Evolutionary conservation across 2,329 filamentous ascomycete genomes (phyloP).

Genomic region (Microsporum audouinii): DNA sequence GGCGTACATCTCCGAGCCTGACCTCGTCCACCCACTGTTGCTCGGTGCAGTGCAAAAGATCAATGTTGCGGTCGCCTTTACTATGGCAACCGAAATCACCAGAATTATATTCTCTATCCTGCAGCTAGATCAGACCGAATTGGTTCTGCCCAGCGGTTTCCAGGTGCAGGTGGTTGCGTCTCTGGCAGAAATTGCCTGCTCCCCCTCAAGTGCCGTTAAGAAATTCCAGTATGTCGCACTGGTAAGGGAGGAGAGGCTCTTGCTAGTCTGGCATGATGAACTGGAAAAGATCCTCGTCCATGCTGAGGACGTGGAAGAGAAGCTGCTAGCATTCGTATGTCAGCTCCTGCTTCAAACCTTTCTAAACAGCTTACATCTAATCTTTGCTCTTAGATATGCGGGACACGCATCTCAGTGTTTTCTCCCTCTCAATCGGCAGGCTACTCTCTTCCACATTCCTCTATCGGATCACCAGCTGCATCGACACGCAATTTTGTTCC

Average conservation of each 20-base stretch:
- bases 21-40: constrained; percentile 29
- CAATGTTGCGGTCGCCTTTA: constrained; percentile 39
- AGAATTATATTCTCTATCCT: constrained; percentile 36
- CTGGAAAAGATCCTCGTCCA: constrained; percentile 32
- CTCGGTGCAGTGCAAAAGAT: constrained; percentile 35
- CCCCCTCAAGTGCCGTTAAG: constrained; percentile 30
- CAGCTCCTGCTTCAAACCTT: background rate
- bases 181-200: constrained; percentile 29
- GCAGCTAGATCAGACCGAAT: constrained; percentile 32
- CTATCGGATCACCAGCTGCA: constrained; percentile 12
- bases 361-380: background rate
- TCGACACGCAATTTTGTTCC: constrained; percentile 17
- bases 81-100: constrained; percentile 40
- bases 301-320: constrained; percentile 19
- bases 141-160: constrained; percentile 33
- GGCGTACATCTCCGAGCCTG: constrained; percentile 34
- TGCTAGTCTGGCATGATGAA: constrained; percentile 37
- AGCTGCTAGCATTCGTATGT: constrained; percentile 16
- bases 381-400: constrained; percentile 12
- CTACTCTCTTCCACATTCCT: constrained; percentile 11
- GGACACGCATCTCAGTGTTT: constrained; percentile 13
- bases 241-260: constrained; percentile 32
- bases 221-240: constrained; percentile 37
- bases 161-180: constrained; percentile 39
- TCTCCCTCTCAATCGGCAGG: constrained; percentile 2